These are phyloP conservation scores for Aspergillus vadensis DNA, from an alignment of 2,329 filamentous ascomycete genomes.

Conservation along the genomic window DNA sequence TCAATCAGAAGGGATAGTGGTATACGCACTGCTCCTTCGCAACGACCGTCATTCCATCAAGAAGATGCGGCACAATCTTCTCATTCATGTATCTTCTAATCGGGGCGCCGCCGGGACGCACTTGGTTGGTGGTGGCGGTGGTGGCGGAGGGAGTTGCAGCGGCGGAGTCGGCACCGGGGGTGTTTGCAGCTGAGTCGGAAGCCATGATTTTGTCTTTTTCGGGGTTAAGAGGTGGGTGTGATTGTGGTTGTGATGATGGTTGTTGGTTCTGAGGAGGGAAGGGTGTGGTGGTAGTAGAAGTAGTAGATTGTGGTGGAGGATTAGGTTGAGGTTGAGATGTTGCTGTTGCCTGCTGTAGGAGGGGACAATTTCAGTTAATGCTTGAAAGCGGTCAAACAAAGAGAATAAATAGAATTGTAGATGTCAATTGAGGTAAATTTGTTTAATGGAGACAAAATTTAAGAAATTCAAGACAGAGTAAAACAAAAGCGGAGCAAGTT, in stretches of 20 bases:
- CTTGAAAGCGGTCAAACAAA: no score
- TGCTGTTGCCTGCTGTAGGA: no score
- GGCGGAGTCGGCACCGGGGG: constrained; percentile 39
- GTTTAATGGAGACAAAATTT: not conserved
- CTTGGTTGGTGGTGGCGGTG: constrained; percentile 40
- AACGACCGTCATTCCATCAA: constrained; percentile 74
- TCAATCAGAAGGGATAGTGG: not conserved
- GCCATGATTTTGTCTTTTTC: constrained; percentile 1
- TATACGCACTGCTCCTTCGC: constrained; percentile 68
- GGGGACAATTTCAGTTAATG: no score
- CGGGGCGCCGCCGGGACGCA: constrained; percentile 66
- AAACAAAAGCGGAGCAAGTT: constrained; percentile 7
- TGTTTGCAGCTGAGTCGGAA: constrained; percentile 17
- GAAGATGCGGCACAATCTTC: constrained; percentile 66
- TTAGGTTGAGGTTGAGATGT: no score
- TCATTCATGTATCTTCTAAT: constrained; percentile 71
- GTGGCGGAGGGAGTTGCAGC: constrained; percentile 42
- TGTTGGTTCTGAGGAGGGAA: constrained; percentile 20
- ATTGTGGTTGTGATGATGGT: not conserved
- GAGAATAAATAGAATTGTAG: no score
- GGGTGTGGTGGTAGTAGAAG: not conserved
- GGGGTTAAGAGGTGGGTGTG: constrained; percentile 4
- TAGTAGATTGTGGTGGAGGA: not conserved
- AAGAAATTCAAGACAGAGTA: not conserved
- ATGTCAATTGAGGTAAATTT: not conserved